phyloP scores from a whole-genome alignment of 257 asterid species.

The Jaltomata sinuosa region DNA sequence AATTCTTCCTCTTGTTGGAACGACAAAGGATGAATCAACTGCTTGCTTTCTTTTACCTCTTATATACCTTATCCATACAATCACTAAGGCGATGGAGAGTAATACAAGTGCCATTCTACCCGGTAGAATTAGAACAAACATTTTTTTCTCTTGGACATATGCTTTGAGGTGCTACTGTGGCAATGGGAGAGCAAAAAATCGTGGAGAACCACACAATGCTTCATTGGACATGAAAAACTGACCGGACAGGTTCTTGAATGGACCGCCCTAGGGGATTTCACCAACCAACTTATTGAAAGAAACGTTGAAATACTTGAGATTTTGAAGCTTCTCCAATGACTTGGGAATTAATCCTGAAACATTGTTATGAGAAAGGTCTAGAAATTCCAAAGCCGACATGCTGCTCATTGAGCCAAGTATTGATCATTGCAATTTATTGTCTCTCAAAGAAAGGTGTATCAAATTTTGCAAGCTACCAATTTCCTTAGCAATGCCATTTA shows the following conservation, averaged over 20 bases:
- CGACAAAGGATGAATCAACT: not conserved
- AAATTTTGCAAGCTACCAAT: conserved; percentile 7
- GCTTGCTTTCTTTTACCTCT: not conserved
- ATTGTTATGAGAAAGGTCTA: not conserved
- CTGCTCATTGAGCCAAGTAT: not conserved
- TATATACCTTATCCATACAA: not conserved
- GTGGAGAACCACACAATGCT: not conserved
- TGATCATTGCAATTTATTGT: not conserved
- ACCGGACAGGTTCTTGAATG: no score
- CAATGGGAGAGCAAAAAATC: not conserved
- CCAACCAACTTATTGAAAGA: no score
- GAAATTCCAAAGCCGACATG: not conserved
- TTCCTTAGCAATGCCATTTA: conserved; percentile 1
- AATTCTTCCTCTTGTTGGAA: not conserved
- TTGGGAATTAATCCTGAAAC: no score
- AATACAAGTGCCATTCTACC: not conserved
- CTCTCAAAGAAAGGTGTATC: not conserved
- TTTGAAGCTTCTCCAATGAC: no score
- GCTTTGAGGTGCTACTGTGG: not conserved
- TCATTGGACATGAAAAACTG: no score
- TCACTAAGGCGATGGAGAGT: not conserved
- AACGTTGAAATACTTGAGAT: no score
- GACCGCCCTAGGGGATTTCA: no score
- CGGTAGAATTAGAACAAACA: not conserved
- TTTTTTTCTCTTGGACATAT: no score